Evolutionary conservation across 2,329 filamentous ascomycete species (phyloP), one percentile per base, ranked within the genome.

Genomic region (Diplocarpon mali): DNA sequence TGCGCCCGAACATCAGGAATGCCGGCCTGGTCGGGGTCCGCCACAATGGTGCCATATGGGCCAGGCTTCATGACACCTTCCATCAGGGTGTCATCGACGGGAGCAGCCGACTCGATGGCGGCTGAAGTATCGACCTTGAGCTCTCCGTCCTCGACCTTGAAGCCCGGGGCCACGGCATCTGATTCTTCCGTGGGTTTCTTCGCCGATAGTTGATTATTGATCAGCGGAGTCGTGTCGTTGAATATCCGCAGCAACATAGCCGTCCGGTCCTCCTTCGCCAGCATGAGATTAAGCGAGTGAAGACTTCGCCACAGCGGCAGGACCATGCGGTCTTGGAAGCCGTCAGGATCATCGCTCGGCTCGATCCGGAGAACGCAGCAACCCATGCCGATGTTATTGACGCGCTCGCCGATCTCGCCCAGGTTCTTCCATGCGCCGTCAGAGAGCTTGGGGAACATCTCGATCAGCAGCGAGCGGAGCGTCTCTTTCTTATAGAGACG

Each of bases 391-490:
- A 95, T 78, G 50, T 86, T 80, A 38, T 79, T 72, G 1, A 93
- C 83, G 41, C 81, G 75, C 65, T 89, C 83, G 48, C 87, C 89
- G 49, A 96, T 90, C 69, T 96, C 92, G 49, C 83, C 83, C 30
- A 95, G 76, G 39, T 78, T 72, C 62, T 78, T 73, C 77, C 82
- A 89, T 46, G 77, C 81, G 43, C 80, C 78, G 47, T 81, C 78
- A 50, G 78, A 72, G 48, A 96, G 80, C 62, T 87, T 89, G 42
- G 90, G 89, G 68, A 98, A 98, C 86, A 98, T 95, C 67, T 98
- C 90, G 42, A 89, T 81, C 38, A 98, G 75, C 16, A 98, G 76
- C 60, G 76, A 82, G 49, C 78, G 77, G 51, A 98, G 73, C 0
- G 89, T 96, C 54, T 83, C 76, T 68, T 85, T 82, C 63, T 83